Conservation (phyloP, 2,329 filamentous ascomycete species). For the Aspergillus pseudoterreus region DNA sequence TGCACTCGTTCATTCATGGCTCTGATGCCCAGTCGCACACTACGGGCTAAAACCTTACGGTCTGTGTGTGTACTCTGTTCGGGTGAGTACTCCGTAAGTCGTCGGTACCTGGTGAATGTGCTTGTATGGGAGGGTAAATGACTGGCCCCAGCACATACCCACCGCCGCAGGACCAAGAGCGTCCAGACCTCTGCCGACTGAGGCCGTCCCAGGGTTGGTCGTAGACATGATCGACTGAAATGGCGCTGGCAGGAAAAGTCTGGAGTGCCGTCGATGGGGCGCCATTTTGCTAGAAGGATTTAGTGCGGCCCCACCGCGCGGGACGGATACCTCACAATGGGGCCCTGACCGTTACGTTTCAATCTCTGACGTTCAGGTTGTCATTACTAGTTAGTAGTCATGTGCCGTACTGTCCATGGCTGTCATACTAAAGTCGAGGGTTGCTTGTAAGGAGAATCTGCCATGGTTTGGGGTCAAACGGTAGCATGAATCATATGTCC, state of each 20-base stretch:
- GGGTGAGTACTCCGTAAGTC: too few species aligned
- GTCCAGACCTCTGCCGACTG: slow-evolving; percentile 7
- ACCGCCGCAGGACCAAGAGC: slow-evolving; percentile 2
- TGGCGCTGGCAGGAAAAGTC: not conserved
- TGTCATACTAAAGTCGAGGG: slow-evolving; percentile 1
- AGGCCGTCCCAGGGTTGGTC: not conserved
- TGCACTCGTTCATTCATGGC: not conserved
- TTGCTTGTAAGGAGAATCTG: not conserved
- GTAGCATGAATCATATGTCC: too few species aligned
- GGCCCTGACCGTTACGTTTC: slow-evolving; percentile 6
- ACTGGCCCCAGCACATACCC: slow-evolving; percentile 1
- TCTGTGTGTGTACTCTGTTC: too few species aligned
- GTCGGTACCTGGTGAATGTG: not conserved
- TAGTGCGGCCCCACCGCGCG: slow-evolving; percentile 7
- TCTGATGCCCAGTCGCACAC: not conserved
- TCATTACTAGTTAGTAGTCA: not conserved
- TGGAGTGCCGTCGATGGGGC: not conserved
- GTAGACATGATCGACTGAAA: slow-evolving; percentile 2
- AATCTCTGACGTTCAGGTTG: slow-evolving; percentile 6
- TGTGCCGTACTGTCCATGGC: slow-evolving; percentile 11
- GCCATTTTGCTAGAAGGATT: slow-evolving; percentile 1
- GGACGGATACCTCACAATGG: slow-evolving; percentile 9
- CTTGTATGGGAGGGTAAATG: slow-evolving; percentile 1
- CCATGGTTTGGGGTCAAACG: not conserved
- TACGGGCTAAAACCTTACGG: not conserved